phyloP scores from a whole-genome alignment of 1,284 basidiomycete species.

The Boletus putidus region DNA sequence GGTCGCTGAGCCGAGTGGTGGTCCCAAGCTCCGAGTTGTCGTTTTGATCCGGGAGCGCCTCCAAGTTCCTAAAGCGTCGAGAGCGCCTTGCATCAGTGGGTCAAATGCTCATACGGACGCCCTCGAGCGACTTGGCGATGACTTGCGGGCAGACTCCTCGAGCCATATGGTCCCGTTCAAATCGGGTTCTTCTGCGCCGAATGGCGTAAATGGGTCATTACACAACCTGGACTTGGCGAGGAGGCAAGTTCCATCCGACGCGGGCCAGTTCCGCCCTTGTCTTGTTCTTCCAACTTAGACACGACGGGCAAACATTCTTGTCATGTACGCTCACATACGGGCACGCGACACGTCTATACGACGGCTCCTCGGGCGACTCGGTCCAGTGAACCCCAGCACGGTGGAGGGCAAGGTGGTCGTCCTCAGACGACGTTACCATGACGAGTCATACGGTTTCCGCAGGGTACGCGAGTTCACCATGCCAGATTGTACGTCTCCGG shows the following conservation, averaged over 20 bases:
- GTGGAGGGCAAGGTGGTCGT: constrained; percentile 27
- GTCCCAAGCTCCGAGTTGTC: no score
- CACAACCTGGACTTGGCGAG: no score
- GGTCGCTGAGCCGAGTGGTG: no score
- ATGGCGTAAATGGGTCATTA: no score
- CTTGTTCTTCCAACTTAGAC: background rate
- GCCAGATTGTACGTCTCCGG: constrained; percentile 68
- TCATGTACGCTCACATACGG: constrained; percentile 25
- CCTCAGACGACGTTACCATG: constrained; percentile 57
- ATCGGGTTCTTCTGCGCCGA: no score
- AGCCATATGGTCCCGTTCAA: no score
- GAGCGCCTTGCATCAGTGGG: no score
- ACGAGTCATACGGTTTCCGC: constrained; percentile 81
- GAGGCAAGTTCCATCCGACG: constrained; percentile 26
- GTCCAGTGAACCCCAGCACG: background rate
- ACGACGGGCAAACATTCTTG: background rate
- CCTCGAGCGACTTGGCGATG: no score
- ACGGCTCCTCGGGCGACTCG: constrained; percentile 14
- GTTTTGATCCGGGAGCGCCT: no score
- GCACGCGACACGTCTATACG: constrained; percentile 15
- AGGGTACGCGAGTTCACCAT: constrained; percentile 62
- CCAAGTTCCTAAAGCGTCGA: no score
- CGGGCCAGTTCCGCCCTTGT: background rate
- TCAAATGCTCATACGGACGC: no score
- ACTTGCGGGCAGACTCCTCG: no score